Evolutionary conservation across 2,329 filamentous ascomycete species (phyloP), one percentile per base, ranked within the genome.

Genomic region (Hypoxylon sp.): DNA sequence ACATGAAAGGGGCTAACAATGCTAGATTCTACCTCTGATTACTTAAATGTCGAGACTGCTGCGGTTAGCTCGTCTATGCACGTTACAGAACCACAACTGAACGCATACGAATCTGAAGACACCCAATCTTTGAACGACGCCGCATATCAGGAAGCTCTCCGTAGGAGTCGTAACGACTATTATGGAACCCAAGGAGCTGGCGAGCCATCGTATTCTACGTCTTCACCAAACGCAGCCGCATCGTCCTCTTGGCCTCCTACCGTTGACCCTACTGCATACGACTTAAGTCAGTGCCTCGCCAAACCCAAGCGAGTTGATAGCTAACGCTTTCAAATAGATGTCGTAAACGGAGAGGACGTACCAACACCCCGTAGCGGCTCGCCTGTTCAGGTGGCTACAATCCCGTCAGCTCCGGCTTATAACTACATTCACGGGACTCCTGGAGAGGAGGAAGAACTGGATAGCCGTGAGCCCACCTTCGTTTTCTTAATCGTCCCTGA

Each of bases 351-450:
- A 29, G 61, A 59, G 3, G 68, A 71, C 32, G 45, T 63, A 12
- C 64, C 54, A 58, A 72, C 71, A 1, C 68, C 69, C 30, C 68
- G 69, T 25, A 61, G 68, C 41, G 65, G 68, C 39, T 69, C 69
- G n/a, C 62, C 68, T 1, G 21, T 56, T 29, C 50, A 61, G 12
- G 45, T 57, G 14, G 7, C 62, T 45, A 29, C 50, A 53, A 41
- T 61, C 6, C 30, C 62, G 5, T 12, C 61, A 55, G 25, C 63
- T 14, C 16, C 55, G 30, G 39, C 59, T 21, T 68, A 67, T n/a
- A 59, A 68, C 62, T 60, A 67, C 37, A 75, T 74, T 50, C 69
- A 68, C 41, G 72, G 74, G 8, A 74, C 73, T 3, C 69, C 66
- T n/a, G 74, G 70, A 23, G 68, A 19, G 14, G 66, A 67, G 39